Percentiles rank a stretch among this genome's conserved stretches.
phyloP scores from a whole-genome alignment of 768 basidiomycete species.

The Podaxis sp. region DNA sequence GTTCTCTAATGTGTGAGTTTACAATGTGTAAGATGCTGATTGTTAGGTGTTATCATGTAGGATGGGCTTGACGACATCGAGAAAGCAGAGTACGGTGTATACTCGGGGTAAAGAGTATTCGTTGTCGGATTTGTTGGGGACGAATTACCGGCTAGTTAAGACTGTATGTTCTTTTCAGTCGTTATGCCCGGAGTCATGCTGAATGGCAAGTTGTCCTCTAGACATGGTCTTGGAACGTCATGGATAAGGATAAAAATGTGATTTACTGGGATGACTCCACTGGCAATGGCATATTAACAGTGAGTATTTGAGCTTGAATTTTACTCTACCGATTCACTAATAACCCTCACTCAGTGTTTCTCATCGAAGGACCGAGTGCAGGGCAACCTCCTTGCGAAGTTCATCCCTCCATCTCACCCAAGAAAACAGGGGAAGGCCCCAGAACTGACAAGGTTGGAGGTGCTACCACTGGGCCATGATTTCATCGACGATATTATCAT shows the following conservation, averaged over 20 bases:
- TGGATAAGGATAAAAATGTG: slow-evolving; percentile 20
- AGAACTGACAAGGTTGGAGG: slow-evolving; percentile 31
- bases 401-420: slow-evolving; percentile 29
- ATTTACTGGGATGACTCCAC: slow-evolving; percentile 31
- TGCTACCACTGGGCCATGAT: slow-evolving; percentile 35
- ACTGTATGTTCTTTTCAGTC: background rate
- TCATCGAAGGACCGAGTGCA: slow-evolving; percentile 31
- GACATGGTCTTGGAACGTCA: slow-evolving; percentile 33
- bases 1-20: too few species aligned
- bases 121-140: slow-evolving; percentile 7
- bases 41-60: background rate
- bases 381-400: slow-evolving; percentile 32
- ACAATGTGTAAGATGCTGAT: background rate
- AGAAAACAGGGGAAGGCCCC: slow-evolving; percentile 30
- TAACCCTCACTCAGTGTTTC: slow-evolving; percentile 28
- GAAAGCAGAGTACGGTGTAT: slow-evolving; percentile 4
- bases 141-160: slow-evolving; percentile 3
- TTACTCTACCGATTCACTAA: background rate
- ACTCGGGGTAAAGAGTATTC: slow-evolving; percentile 8
- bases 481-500: slow-evolving; percentile 39
- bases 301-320: slow-evolving; percentile 14
- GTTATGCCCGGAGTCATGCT: background rate
- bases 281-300: slow-evolving; percentile 24
- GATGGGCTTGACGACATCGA: slow-evolving; percentile 10
- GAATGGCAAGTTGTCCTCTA: slow-evolving; percentile 1